Evolutionary conservation across 257 asterid species (phyloP).

Genomic region (Vinca minor): DNA sequence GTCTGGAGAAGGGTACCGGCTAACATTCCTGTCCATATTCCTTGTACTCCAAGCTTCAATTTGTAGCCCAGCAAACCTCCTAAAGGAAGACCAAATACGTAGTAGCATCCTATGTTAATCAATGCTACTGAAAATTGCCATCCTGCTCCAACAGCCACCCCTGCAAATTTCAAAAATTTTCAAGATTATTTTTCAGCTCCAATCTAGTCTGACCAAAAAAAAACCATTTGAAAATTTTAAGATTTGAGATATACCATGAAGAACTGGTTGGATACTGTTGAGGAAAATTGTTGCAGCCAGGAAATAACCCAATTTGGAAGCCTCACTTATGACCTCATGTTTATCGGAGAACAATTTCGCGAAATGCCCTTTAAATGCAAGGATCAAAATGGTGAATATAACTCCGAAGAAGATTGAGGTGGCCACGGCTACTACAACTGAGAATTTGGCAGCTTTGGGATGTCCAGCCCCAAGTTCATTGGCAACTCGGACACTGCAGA

Average conservation of each 20-base stretch:
- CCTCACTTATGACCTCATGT: background rate
- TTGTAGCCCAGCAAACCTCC: background rate
- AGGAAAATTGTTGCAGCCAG: background rate
- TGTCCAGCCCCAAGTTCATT: background rate
- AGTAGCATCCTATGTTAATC: background rate
- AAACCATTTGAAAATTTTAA: too few relatives aligned
- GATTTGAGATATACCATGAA: background rate
- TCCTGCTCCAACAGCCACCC: background rate
- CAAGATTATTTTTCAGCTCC: too few relatives aligned
- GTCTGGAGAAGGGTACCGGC: background rate
- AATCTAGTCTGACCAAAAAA: too few relatives aligned
- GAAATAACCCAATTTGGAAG: background rate
- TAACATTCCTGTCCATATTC: background rate
- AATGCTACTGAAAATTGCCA: background rate
- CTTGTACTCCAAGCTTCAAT: background rate
- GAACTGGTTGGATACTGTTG: background rate
- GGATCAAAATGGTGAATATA: background rate
- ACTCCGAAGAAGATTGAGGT: background rate
- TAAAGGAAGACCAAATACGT: background rate
- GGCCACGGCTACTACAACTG: background rate
- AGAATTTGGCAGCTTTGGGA: background rate
- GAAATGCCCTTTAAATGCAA: background rate
- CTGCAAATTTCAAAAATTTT: background rate
- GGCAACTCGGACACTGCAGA: background rate
- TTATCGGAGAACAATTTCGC: background rate